A percentile compares a stretch with the other conserved stretches of the same genome.
These are phyloP conservation scores for Allium sativum DNA, from an alignment of 106 monocot genomes.

Conservation along the genomic window DNA sequence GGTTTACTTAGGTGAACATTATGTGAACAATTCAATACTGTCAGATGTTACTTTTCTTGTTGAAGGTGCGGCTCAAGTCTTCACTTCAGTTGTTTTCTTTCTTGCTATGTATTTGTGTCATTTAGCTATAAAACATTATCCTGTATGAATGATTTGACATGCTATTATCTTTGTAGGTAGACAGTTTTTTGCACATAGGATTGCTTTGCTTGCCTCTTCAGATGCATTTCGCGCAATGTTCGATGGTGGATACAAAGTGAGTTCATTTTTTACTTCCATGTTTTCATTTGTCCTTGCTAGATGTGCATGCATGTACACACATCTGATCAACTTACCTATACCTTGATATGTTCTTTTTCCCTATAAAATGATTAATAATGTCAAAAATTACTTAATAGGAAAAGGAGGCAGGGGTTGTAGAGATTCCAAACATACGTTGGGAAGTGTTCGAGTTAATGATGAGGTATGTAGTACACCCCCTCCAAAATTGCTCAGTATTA, in stretches of 20 bases:
- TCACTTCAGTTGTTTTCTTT: too few species aligned
- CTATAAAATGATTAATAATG: neutral
- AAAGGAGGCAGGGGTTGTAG: constrained; percentile 91
- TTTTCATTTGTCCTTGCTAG: neutral
- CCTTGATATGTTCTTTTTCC: neutral
- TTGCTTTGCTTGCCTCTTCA: constrained; percentile 96
- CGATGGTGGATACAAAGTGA: constrained; percentile 98
- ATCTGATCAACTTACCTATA: neutral
- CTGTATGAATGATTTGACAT: neutral
- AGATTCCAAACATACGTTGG: constrained; percentile 97
- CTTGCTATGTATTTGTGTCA: too few species aligned
- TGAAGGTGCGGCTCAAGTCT: constrained; percentile 46
- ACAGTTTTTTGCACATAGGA: constrained; percentile 89
- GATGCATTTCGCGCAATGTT: constrained; percentile 99
- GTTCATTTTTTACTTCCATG: constrained; percentile 5
- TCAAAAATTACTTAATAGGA: constrained; percentile 23
- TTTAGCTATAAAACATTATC: neutral
- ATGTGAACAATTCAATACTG: constrained; percentile 78
- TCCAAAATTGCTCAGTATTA: neutral
- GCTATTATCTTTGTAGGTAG: constrained; percentile 39
- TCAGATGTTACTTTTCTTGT: constrained; percentile 98
- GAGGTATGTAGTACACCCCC: constrained; percentile 43
- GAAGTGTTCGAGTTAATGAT: constrained; percentile 96
- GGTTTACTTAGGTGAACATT: constrained; percentile 96
- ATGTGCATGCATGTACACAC: neutral